A percentile compares a stretch with the other conserved stretches of the same genome.
phyloP scores from a whole-genome alignment of 768 basidiomycete genomes.

The Ramaria sp. region DNA sequence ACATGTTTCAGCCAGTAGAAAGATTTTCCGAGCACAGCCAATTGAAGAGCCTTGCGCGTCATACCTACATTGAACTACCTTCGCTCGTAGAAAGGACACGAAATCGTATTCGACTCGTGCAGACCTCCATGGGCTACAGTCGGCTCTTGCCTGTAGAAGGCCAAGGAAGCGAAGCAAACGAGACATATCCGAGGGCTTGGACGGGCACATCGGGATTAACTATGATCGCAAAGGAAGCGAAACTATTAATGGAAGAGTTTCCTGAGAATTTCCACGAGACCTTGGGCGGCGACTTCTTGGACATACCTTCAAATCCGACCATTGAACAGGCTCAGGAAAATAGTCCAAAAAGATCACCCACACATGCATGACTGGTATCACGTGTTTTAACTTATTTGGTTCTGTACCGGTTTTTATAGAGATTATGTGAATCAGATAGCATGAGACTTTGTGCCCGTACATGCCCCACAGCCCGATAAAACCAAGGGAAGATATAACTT shows the following conservation, averaged over 20 bases:
- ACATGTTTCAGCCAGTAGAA: slow-evolving; percentile 1
- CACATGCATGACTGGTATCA: background rate
- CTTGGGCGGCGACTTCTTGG: background rate
- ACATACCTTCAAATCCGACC: background rate
- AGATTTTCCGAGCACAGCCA: background rate
- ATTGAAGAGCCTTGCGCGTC: slow-evolving; percentile 3
- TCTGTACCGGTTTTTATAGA: background rate
- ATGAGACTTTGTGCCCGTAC: background rate
- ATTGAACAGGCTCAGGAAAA: background rate
- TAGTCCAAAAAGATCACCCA: background rate
- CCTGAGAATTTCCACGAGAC: slow-evolving; percentile 6
- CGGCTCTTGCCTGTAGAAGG: slow-evolving; percentile 39
- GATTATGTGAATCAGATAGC: too few species aligned
- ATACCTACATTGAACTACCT: background rate
- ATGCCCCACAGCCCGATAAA: background rate
- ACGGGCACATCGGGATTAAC: slow-evolving; percentile 42
- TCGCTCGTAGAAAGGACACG: slow-evolving; percentile 47
- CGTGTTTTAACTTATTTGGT: background rate
- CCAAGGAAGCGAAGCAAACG: slow-evolving; percentile 11
- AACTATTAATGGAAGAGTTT: slow-evolving; percentile 51
- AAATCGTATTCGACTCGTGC: slow-evolving; percentile 49
- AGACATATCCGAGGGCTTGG: slow-evolving; percentile 32
- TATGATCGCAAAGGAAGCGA: slow-evolving; percentile 43
- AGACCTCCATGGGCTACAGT: slow-evolving; percentile 54
- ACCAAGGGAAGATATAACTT: background rate